These are phyloP conservation scores for Talaromyces ruber DNA, from an alignment of 495 filamentous ascomycete genomes.

Conservation along the genomic window DNA sequence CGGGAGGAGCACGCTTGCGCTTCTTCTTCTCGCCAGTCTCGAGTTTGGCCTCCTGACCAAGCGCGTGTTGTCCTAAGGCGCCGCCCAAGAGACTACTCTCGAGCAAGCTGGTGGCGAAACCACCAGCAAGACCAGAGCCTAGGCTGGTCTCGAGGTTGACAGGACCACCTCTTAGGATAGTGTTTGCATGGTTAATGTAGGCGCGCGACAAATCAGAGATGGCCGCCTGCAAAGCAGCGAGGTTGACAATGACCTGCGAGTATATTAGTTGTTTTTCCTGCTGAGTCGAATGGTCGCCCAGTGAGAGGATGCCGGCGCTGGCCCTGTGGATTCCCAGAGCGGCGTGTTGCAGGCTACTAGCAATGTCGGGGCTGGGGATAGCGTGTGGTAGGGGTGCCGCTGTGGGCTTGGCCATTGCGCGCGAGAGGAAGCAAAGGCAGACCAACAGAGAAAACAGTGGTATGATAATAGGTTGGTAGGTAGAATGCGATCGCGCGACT, in stretches of 20 bases:
- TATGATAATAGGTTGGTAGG: background rate
- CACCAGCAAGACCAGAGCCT: constrained; percentile 35
- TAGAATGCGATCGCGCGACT: background rate
- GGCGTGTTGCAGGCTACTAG: constrained; percentile 1
- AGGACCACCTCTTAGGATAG: constrained; percentile 58
- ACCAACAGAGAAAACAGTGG: background rate
- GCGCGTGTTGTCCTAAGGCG: constrained; percentile 25
- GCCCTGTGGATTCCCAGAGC: constrained; percentile 6
- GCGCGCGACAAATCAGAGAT: constrained; percentile 67
- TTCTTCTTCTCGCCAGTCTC: constrained; percentile 68
- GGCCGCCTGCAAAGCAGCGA: constrained; percentile 63
- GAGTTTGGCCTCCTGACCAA: constrained; percentile 32
- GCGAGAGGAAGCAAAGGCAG: background rate
- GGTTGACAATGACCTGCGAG: constrained; percentile 59
- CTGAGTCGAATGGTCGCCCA: background rate
- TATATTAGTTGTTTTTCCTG: constrained; percentile 13
- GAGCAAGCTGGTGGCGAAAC: constrained; percentile 37
- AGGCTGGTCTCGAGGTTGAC: constrained; percentile 41
- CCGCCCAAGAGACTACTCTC: constrained; percentile 31
- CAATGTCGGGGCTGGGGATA: background rate
- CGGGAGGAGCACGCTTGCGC: constrained; percentile 71
- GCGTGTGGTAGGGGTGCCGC: background rate
- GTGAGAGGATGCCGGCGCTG: constrained; percentile 4
- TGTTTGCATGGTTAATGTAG: constrained; percentile 76
- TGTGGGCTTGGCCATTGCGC: constrained; percentile 13